Base-by-base conservation (phyloP, 495 filamentous ascomycete genomes). In the Lasiosphaeria ovina region DNA sequence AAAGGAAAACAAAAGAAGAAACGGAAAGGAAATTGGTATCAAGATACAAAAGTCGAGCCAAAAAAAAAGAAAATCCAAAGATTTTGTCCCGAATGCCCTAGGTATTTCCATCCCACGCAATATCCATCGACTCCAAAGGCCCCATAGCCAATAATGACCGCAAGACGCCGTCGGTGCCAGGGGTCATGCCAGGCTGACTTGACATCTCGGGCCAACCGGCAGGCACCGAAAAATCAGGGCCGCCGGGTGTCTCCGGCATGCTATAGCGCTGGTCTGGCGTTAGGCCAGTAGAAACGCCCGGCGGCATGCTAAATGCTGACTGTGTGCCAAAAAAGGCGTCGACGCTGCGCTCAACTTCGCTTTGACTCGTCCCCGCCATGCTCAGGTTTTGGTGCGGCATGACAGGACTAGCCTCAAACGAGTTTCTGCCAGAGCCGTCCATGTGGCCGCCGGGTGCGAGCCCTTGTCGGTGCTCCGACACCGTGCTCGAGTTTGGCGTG, bases 401-500 rank as follows among this genome's bases (percentile, higher is more conserved):
- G 9, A 72, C 74, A 12, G 81, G 77, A 53, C 76, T 83, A 8
- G 77, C 70, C 16, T 75, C 69, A 60, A 78, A 82, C 7, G 79
- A 79, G 32, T 68, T 72, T n/a, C 72, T 66, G n/a, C 70, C 71
- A 7, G 72, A 72, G 38, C 57, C 54, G 14, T 10, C 9, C 17
- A 3, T 34, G 33, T 62, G 35, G 34, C 54, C 63, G 44, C 68
- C 17, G 54, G 67, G 52, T 44, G 69, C 60, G 35, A 69, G 57
- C 47, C 68, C 64, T 35, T 70, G 63, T 16, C 69, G 65, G 55
- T 70, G 65, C 6, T 82, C 79, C 2, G 79, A 80, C 12, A 74
- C 72, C 6, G 66, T 76, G 65, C 77, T 78, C n/a, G 82, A 81
- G 58, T 79, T 83, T 6, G 81, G 82, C 17, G 81, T 83, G 5